phyloP scores from a whole-genome alignment of 2,329 filamentous ascomycete genomes.

The Fusarium chaquense region DNA sequence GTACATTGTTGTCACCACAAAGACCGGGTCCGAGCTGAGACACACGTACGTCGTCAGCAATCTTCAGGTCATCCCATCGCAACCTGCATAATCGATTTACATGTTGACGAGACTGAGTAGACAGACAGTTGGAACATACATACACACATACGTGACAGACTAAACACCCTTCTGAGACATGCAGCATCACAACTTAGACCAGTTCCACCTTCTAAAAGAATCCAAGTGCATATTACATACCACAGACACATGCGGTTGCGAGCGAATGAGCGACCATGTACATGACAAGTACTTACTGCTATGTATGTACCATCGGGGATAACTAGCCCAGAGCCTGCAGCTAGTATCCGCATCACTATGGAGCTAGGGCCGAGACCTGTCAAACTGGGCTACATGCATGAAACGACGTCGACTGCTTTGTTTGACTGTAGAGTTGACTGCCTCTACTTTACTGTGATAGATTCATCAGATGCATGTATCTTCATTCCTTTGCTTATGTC shows the following conservation, averaged over 20 bases:
- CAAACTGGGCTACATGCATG: constrained; percentile 20
- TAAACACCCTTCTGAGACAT: constrained; percentile 14
- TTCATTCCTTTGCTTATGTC: background rate
- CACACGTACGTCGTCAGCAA: background rate
- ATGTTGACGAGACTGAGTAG: background rate
- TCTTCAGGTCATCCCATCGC: constrained; percentile 1
- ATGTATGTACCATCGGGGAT: background rate
- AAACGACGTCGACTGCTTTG: constrained; percentile 2
- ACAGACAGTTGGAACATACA: background rate
- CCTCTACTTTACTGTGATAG: background rate
- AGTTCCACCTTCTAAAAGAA: constrained; percentile 7
- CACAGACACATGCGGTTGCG: background rate
- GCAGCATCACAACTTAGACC: constrained; percentile 13
- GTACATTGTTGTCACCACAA: background rate
- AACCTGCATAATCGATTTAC: constrained; percentile 13
- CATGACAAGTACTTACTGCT: background rate
- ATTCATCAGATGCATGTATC: too few species aligned
- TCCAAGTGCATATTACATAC: constrained; percentile 13
- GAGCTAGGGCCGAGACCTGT: constrained; percentile 20
- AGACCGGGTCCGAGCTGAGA: constrained; percentile 1
- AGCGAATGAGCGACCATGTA: background rate
- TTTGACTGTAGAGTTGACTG: background rate
- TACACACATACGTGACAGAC: background rate
- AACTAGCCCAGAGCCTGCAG: constrained; percentile 16
- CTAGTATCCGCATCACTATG: constrained; percentile 28